Conservation (phyloP, 345 rosid genomes). For the Ceriops zippeliana region DNA sequence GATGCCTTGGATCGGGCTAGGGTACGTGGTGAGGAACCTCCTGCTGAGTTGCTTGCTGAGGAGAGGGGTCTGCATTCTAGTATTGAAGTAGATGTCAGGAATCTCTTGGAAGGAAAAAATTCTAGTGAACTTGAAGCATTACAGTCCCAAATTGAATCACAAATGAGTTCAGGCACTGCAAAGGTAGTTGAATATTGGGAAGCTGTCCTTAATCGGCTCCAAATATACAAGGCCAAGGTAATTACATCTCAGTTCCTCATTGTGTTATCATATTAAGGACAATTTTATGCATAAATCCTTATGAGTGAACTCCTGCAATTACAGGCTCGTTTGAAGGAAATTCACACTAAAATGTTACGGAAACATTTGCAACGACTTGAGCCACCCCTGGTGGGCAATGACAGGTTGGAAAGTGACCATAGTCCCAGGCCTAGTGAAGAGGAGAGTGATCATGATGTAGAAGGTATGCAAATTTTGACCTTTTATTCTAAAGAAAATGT, state of each 20-base stretch:
- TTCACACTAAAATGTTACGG: slow-evolving; percentile 78
- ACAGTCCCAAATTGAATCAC: slow-evolving; percentile 64
- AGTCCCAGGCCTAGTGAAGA: slow-evolving; percentile 40
- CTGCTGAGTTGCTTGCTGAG: slow-evolving; percentile 85
- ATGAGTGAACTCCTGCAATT: slow-evolving; percentile 18
- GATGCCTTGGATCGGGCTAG: slow-evolving; percentile 89
- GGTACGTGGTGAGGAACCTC: slow-evolving; percentile 94
- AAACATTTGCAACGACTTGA: slow-evolving; percentile 74
- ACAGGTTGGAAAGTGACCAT: slow-evolving; percentile 38
- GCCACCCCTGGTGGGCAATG: slow-evolving; percentile 49
- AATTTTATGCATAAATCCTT: slow-evolving; percentile 4
- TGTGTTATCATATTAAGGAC: not conserved
- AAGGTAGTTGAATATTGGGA: slow-evolving; percentile 99
- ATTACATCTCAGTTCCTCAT: not conserved
- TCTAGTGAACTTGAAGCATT: slow-evolving; percentile 65
- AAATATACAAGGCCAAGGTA: slow-evolving; percentile 96
- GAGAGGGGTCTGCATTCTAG: slow-evolving; percentile 90
- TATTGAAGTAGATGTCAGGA: slow-evolving; percentile 76
- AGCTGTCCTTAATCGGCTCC: slow-evolving; percentile 83
- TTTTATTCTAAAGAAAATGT: not conserved
- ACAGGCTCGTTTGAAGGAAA: slow-evolving; percentile 92
- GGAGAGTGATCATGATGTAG: slow-evolving; percentile 49
- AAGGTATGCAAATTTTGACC: slow-evolving; percentile 22
- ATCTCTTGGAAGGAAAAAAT: slow-evolving; percentile 75
- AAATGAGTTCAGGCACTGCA: slow-evolving; percentile 83